Percentiles rank a stretch among this genome's conserved stretches.
Conservation (phyloP, 2,329 filamentous ascomycete genomes). For the Orbilia oligospora region DNA sequence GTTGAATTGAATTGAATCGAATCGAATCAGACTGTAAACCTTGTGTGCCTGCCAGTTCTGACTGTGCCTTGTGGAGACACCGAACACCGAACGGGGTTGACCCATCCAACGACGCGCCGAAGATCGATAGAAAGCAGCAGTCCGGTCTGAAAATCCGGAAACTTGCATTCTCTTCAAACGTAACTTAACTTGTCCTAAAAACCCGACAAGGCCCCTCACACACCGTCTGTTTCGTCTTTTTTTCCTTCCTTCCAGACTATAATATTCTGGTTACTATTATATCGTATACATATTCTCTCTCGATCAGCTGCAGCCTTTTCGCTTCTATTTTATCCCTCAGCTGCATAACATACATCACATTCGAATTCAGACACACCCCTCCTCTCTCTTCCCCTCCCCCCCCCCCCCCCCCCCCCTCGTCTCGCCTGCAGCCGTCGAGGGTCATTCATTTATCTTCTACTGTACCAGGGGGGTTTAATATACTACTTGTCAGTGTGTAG, state of each 20-base stretch:
- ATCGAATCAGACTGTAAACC: too few relatives aligned
- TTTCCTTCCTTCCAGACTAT: too few relatives aligned
- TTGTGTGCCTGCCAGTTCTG: too few relatives aligned
- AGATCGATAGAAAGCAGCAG: conserved; percentile 31
- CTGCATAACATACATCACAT: conserved; percentile 39
- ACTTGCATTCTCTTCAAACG: conserved; percentile 5
- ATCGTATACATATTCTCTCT: conserved; percentile 1
- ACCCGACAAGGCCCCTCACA: conserved; percentile 7
- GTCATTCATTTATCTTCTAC: neutral
- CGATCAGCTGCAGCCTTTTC: conserved; percentile 55
- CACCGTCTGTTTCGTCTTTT: conserved; percentile 24
- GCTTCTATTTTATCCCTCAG: conserved; percentile 55
- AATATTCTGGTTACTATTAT: too few relatives aligned
- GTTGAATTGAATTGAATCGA: neutral
- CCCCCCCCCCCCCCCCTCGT: too few relatives aligned
- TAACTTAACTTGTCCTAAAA: neutral
- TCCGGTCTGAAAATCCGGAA: conserved; percentile 20
- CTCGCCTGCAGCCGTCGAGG: neutral
- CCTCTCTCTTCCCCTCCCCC: too few relatives aligned
- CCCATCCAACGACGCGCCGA: conserved; percentile 36
- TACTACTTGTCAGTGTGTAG: too few relatives aligned
- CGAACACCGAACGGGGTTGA: too few relatives aligned
- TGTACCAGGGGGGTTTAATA: conserved; percentile 6
- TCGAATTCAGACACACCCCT: conserved; percentile 10
- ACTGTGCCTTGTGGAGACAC: conserved; percentile 38